A percentile compares a stretch with the other conserved stretches of the same genome.
These are phyloP conservation scores for Talaromyces sp. DNA, from an alignment of 2,329 filamentous ascomycete species.

Conservation along the genomic window DNA sequence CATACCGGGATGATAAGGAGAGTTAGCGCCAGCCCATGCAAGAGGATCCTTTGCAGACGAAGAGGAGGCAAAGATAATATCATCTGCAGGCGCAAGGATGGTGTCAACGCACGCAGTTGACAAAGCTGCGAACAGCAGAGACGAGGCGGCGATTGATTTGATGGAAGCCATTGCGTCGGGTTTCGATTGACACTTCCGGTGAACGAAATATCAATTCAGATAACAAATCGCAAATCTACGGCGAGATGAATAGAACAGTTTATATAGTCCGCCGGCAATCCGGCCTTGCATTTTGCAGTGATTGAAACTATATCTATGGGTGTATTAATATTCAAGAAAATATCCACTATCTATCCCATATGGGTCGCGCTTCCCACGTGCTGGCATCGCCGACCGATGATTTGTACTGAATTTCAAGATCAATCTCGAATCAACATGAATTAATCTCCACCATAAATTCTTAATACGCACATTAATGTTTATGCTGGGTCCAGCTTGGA, in stretches of 20 bases:
- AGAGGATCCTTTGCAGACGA: constrained; percentile 36
- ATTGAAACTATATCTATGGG: neutral
- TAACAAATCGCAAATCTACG: neutral
- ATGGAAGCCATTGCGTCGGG: neutral
- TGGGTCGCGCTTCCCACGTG: neutral
- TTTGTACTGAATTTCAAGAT: neutral
- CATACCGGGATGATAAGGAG: constrained; percentile 52
- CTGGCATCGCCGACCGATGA: neutral
- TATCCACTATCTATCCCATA: neutral
- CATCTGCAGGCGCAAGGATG: neutral
- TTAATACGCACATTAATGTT: neutral
- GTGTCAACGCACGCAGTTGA: neutral
- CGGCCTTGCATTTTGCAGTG: neutral
- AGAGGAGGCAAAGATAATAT: neutral
- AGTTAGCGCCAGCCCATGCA: constrained; percentile 52
- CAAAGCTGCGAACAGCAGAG: neutral
- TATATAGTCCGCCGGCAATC: neutral
- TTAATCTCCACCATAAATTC: neutral
- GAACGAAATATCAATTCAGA: neutral
- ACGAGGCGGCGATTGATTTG: neutral
- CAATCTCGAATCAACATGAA: neutral
- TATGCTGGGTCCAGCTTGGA: neutral
- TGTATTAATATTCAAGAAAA: neutral
- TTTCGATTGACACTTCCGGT: neutral
- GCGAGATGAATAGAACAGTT: neutral